Percentiles rank a stretch among this genome's conserved stretches.
Evolutionary conservation across 495 filamentous ascomycete species (phyloP).

Genomic region (Aspergillus incahuasiensis): DNA sequence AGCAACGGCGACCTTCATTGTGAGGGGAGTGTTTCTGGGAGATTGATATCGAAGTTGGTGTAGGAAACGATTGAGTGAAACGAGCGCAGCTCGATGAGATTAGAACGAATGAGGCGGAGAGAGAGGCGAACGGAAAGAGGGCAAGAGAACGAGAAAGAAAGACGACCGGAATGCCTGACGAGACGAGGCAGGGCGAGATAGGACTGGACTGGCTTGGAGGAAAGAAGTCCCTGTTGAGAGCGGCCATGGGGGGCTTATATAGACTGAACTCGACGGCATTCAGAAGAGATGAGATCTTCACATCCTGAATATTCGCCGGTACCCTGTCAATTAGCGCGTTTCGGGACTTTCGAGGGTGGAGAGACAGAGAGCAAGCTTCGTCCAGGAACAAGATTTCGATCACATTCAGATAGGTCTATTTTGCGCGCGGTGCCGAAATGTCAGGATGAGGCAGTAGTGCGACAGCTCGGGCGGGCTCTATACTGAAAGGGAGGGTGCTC

Average conservation of each 20-base stretch:
- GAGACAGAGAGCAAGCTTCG: too few relatives aligned
- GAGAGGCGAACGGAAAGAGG: neutral
- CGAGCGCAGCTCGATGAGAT: neutral
- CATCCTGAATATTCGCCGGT: too few relatives aligned
- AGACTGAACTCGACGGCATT: too few relatives aligned
- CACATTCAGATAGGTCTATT: neutral
- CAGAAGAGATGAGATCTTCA: too few relatives aligned
- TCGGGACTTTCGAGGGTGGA: too few relatives aligned
- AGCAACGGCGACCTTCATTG: constrained; percentile 23
- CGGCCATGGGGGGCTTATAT: too few relatives aligned
- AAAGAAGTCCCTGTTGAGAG: too few relatives aligned
- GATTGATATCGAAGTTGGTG: neutral
- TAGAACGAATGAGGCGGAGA: neutral
- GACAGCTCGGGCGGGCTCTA: neutral
- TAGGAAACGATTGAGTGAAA: too few relatives aligned
- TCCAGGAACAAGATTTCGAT: too few relatives aligned
- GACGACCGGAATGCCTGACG: neutral
- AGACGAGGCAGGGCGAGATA: neutral
- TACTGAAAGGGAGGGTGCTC: neutral
- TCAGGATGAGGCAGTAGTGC: constrained; percentile 1
- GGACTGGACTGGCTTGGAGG: too few relatives aligned
- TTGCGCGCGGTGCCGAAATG: neutral
- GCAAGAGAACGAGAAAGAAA: neutral
- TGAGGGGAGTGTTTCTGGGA: neutral
- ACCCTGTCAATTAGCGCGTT: too few relatives aligned